A percentile compares a stretch with the other conserved stretches of the same genome.
phyloP scores from a whole-genome alignment of 352 stramenopile genomes.

The Phytophthora syringae region DNA sequence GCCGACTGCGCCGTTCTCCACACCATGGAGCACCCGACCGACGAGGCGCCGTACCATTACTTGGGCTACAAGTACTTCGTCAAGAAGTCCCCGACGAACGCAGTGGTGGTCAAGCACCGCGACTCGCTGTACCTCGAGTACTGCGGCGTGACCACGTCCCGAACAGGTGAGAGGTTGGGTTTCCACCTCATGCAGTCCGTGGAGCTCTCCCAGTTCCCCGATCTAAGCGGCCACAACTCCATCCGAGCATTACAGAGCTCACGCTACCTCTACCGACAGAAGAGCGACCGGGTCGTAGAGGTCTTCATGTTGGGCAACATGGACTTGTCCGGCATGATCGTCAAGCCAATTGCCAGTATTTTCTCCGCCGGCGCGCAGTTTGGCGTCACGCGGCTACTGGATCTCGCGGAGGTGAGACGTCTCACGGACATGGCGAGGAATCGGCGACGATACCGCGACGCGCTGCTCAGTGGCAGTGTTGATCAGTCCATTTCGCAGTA shows the following conservation, averaged over 20 bases:
- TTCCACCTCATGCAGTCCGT: constrained; percentile 58
- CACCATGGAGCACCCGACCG: constrained; percentile 54
- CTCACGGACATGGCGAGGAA: constrained; percentile 48
- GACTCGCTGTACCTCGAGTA: constrained; percentile 50
- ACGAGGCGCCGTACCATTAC: constrained; percentile 53
- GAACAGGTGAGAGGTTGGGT: constrained; percentile 40
- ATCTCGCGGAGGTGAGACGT: constrained; percentile 52
- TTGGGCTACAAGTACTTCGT: constrained; percentile 70
- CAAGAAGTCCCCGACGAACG: constrained; percentile 43
- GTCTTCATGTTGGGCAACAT: constrained; percentile 53
- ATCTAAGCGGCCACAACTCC: constrained; percentile 49
- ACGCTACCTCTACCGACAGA: constrained; percentile 60
- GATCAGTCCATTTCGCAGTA: constrained; percentile 21
- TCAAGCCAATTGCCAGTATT: constrained; percentile 40
- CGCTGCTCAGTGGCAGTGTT: constrained; percentile 8
- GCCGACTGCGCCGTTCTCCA: constrained; percentile 58
- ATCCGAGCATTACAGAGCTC: constrained; percentile 52
- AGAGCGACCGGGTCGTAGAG: constrained; percentile 52
- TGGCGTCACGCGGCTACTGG: constrained; percentile 49
- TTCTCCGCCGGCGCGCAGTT: constrained; percentile 52
- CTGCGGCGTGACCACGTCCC: constrained; percentile 42
- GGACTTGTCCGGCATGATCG: constrained; percentile 44
- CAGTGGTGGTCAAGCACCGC: constrained; percentile 36
- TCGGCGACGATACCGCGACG: constrained; percentile 17
- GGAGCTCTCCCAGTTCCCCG: constrained; percentile 44